Conservation (phyloP, 441 rosid species). For the Lepidium campestre region DNA sequence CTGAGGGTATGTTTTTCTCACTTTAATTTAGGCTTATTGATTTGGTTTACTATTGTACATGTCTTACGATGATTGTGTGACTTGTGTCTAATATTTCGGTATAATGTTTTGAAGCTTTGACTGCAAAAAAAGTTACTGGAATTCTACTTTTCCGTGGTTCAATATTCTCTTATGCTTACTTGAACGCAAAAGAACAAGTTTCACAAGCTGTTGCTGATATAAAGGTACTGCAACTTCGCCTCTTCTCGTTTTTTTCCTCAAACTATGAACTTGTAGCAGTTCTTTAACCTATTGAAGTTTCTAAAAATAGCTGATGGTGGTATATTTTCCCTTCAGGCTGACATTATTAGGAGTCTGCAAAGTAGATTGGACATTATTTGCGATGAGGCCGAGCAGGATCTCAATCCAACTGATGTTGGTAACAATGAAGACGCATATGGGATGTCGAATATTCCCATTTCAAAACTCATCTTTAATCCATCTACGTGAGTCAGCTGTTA, state of each 20-base stretch:
- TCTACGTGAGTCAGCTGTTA: conserved; percentile 46
- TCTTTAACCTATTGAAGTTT: background rate
- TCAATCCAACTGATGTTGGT: conserved; percentile 21
- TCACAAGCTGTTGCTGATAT: conserved; percentile 80
- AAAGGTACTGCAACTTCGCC: conserved; percentile 43
- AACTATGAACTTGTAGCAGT: background rate
- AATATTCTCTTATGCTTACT: conserved; percentile 62
- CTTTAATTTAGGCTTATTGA: background rate
- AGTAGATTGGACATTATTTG: conserved; percentile 85
- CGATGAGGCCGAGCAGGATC: conserved; percentile 69
- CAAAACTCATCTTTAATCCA: conserved; percentile 38
- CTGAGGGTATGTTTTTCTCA: conserved; percentile 42
- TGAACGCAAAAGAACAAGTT: conserved; percentile 66
- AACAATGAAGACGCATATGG: conserved; percentile 27
- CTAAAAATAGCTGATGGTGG: background rate
- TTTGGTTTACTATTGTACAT: background rate
- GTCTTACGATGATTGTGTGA: background rate
- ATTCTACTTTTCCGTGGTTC: conserved; percentile 60
- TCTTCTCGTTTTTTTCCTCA: background rate
- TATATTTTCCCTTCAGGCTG: conserved; percentile 47
- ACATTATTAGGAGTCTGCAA: conserved; percentile 73
- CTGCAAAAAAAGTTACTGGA: conserved; percentile 53
- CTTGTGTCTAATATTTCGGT: conserved; percentile 27
- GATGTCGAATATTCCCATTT: conserved; percentile 31
- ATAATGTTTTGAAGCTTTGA: conserved; percentile 51